Conservation (phyloP, 2,329 filamentous ascomycete genomes). For the Fusarium pseudograminearum region DNA sequence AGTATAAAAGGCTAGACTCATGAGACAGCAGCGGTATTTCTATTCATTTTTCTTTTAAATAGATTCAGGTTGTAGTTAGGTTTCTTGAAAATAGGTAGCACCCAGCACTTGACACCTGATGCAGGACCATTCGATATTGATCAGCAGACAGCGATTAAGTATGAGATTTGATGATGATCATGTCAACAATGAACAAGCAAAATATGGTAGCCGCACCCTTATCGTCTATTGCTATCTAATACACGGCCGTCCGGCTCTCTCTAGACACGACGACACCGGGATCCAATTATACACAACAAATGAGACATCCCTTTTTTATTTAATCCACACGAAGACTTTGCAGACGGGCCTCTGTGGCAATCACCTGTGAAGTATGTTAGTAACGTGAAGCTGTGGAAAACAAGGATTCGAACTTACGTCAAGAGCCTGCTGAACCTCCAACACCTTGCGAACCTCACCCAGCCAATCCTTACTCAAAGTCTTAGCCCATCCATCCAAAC, state of each 20-base stretch:
- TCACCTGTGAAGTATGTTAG: constrained; percentile 68
- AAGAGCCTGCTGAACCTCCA: constrained; percentile 95
- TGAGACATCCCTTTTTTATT: constrained; percentile 45
- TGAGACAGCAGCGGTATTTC: not conserved
- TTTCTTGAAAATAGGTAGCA: not conserved
- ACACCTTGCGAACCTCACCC: constrained; percentile 86
- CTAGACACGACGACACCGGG: constrained; percentile 46
- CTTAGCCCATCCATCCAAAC: constrained; percentile 92
- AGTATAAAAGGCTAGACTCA: not conserved
- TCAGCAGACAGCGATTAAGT: constrained; percentile 1
- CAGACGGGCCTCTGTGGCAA: constrained; percentile 88
- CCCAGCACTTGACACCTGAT: not conserved
- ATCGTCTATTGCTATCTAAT: constrained; percentile 55
- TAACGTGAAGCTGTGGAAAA: constrained; percentile 1
- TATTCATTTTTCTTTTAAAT: not conserved
- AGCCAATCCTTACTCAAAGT: constrained; percentile 95
- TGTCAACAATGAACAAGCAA: constrained; percentile 15
- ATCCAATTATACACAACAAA: constrained; percentile 55
- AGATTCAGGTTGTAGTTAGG: not conserved
- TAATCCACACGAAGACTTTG: constrained; percentile 89
- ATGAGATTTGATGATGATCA: not conserved
- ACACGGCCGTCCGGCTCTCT: constrained; percentile 50
- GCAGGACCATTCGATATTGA: not conserved
- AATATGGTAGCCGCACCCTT: constrained; percentile 40
- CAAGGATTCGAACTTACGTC: constrained; percentile 74